Base-by-base conservation (phyloP, 2,329 filamentous ascomycete genomes). In the Penicillium brevicompactum region DNA sequence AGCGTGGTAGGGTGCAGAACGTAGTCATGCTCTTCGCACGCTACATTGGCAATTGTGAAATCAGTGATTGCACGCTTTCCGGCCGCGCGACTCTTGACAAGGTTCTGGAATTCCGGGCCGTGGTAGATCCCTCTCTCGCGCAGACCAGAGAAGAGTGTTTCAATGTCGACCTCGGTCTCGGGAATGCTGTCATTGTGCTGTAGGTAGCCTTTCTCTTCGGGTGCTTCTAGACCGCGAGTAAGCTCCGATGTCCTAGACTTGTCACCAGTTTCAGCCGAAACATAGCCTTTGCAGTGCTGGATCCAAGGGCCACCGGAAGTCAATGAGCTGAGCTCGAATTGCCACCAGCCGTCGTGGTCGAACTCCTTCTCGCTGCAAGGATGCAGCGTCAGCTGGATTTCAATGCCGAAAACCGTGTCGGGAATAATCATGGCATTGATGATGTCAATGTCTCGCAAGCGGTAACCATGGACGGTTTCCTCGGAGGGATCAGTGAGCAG, bases 1-100 rank as follows among this genome's bases (percentile, higher is more conserved):
- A 65, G 64, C 46, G 54, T 59, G 18, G 37, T 57, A 10, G 62
- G 66, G 50, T 70, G 65, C 5, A 68, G 44, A 0, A 64, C 53
- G 5, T 31, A 14, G 5, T 16, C 43, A 16, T 45, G 24, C 14
- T 30, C 22, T 30, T 30, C 43, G 8, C 24, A 27, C 5, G 24
- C 24, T 5, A 27, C 24, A 27, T 27, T 27, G 13, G 43, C 31
- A 4, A n/a, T 24, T 10, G 31, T 24, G n/a, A 9, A 16, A 13
- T 31, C 7, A n/a, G 27, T 30, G 8, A 24, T 24, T 2, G n/a
- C 27, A n/a, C 22, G 14, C 14, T 45, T 31, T 16, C 24, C 43
- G 14, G 43, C 11, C 13, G 31, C 31, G 14, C 43, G 43, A n/a
- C 27, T 24, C 14, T 31, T 45, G 7, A 16, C 11, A 3, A 13